Evolutionary conservation across 768 basidiomycete species (phyloP), one percentile per base, ranked within the genome.

Genomic region (Sarcodon sp.): DNA sequence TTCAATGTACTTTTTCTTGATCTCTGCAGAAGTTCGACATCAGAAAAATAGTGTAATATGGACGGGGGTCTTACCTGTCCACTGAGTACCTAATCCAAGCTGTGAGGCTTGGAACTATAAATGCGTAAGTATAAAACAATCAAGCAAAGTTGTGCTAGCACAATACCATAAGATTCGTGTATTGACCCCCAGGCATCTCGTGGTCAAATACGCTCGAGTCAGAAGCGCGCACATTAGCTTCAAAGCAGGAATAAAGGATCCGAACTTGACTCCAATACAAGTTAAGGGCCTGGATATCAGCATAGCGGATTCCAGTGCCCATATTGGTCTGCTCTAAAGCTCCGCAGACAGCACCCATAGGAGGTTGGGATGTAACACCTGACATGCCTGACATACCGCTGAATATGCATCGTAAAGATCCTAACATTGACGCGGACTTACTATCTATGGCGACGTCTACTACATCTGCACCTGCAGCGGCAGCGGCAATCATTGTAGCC

Each of bases 391-490:
- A 27, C 39, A 45, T 46, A 54, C 33, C 32, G 18, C 52, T 61
- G 32, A 64, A 47, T 33, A 21, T 33, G 11, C 18, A 41, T 13
- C 16, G 36, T 13, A 43, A 13, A 33, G 37, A 47, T 37, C 10
- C 2, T 13, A 1, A 64, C 15, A 21, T 15, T 36, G 35, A 12
- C 3, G 49, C 11, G 39, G 39, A 9, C 89, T 61, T 54, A 91
- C 92, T 94, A 67, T 99, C 96, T 60, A 99, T 98, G 37, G 96
- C 96, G 47, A 98, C 91, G 57, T 99, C 96, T 43, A 99, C 83
- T 11, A 99, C 81, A 62, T 99, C 96, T 41, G 96, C 96, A 54
- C 96, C 96, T n/a, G 96, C 96, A 8, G 84, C 83, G 3, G 96
- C 96, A 18, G 79, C 80, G 4, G 96, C 96, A 51, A 99, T 67